Evolutionary conservation across 148 eudicot genomes (phyloP), one percentile per base, ranked within the genome.

Genomic region (Rhododendron mucronatum): DNA sequence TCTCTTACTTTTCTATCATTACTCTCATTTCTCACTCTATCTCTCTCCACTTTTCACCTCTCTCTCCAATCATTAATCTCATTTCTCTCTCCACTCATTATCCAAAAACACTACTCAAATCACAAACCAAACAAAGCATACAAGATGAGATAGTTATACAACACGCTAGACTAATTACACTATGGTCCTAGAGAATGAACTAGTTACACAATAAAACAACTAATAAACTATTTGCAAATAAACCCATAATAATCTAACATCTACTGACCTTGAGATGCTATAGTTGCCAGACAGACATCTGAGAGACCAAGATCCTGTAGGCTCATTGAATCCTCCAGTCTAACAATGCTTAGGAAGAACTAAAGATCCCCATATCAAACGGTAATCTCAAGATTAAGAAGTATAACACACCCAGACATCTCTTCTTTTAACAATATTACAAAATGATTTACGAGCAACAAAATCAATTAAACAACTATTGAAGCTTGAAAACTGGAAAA

Each of bases 221-320:
- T 37, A 37, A 37, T 37, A 37, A 37, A 37, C 39, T 37, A 2
- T 2, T 37, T 37, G 2, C 39, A 37, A 37, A 37, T 37, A 37
- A 37, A 37, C 39, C 39, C 39, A 37, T 37, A 37, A 37, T 37
- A 37, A 37, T 37, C 39, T 37, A 37, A 37, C 73, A 81, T 35
- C 76, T 71, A 85, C 97, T 90, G 55, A 96, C 99, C 99, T 92
- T 93, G 90, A 83, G 98, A 93, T 78, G 94, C 96, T 77, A 97
- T 93, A 15, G 98, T 92, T 73, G 99, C 98, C 69, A 97, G 92
- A 86, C 92, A 91, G 51, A 85, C 93, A 83, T 95, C 98, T 75
- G 99, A 97, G 73, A 97, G 92, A 10, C 99, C 99, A 86, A 97
- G 93, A 73, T 88, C 92, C 88, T 87, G 88, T 84, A 97, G 91